These are phyloP conservation scores for Mortierella sp. DNA, from an alignment of 371 early-diverging fungal species.

Conservation along the genomic window DNA sequence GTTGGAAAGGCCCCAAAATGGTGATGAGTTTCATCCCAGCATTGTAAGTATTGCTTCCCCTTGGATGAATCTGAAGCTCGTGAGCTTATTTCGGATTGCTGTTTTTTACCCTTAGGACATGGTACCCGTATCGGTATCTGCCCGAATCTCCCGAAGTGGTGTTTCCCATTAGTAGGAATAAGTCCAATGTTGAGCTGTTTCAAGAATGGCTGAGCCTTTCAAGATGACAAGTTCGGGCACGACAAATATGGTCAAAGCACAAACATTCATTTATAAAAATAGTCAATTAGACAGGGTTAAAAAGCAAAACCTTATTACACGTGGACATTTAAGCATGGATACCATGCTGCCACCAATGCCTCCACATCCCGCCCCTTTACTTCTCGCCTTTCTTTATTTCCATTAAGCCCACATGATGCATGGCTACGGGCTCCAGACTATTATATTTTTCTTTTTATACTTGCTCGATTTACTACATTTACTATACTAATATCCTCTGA, in stretches of 20 bases:
- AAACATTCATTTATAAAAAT: background rate
- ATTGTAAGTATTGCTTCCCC: background rate
- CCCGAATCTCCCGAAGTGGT: constrained; percentile 45
- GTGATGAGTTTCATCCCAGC: background rate
- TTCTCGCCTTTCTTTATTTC: background rate
- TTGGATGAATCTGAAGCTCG: background rate
- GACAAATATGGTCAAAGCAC: background rate
- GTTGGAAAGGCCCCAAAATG: background rate
- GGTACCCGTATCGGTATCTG: constrained; percentile 59
- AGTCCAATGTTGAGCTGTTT: background rate
- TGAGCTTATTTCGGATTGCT: background rate
- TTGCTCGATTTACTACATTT: background rate
- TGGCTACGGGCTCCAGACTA: too few relatives aligned
- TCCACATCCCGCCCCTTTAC: too few relatives aligned
- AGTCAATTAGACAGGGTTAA: background rate
- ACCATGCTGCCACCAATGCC: too few relatives aligned
- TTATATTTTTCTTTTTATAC: background rate
- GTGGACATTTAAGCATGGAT: background rate
- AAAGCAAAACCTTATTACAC: background rate
- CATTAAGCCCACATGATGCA: background rate
- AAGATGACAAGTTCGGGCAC: background rate
- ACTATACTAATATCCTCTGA: background rate
- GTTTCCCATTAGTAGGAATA: constrained; percentile 52
- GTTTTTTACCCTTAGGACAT: constrained; percentile 61
- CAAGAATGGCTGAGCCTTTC: constrained; percentile 1